These are phyloP conservation scores for Fonsecaea pugnacius DNA, from an alignment of 2,329 filamentous ascomycete species.

Conservation along the genomic window DNA sequence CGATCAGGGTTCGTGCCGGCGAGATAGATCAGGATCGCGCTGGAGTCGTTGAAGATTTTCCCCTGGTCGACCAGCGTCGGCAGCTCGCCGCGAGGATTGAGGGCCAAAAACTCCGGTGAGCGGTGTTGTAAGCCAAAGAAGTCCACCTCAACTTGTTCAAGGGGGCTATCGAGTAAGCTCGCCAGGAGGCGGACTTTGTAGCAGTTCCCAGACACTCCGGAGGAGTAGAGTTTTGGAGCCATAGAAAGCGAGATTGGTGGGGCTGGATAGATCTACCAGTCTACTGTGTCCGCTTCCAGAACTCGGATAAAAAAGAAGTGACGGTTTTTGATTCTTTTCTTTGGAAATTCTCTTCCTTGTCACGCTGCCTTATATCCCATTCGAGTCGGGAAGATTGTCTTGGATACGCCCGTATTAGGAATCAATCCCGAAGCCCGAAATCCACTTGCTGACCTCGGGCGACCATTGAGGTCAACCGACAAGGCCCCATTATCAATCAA, in stretches of 20 bases:
- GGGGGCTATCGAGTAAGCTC: slow-evolving; percentile 7
- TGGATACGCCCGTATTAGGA: not conserved
- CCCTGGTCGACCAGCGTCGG: slow-evolving; percentile 48
- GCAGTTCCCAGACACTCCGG: slow-evolving; percentile 24
- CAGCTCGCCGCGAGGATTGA: slow-evolving; percentile 68
- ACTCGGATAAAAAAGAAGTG: not conserved
- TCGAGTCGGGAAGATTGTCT: not conserved
- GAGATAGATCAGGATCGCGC: slow-evolving; percentile 23
- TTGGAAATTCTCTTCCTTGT: no score
- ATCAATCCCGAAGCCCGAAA: not conserved
- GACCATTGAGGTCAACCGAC: not conserved
- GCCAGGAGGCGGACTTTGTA: slow-evolving; percentile 28
- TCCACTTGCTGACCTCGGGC: not conserved
- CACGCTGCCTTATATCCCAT: not conserved
- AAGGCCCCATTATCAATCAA: not conserved
- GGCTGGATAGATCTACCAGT: no score
- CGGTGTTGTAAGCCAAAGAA: slow-evolving; percentile 32
- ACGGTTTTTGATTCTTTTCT: not conserved
- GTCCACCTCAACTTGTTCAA: slow-evolving; percentile 19
- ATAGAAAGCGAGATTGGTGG: not conserved
- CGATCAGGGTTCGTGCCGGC: slow-evolving; percentile 12
- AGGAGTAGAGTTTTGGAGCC: slow-evolving; percentile 21
- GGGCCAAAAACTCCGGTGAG: slow-evolving; percentile 52
- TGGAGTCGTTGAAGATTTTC: slow-evolving; percentile 23
- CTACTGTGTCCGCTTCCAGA: not conserved